phyloP scores from a whole-genome alignment of 2,329 filamentous ascomycete species.

The Rasamsonia emersonii region DNA sequence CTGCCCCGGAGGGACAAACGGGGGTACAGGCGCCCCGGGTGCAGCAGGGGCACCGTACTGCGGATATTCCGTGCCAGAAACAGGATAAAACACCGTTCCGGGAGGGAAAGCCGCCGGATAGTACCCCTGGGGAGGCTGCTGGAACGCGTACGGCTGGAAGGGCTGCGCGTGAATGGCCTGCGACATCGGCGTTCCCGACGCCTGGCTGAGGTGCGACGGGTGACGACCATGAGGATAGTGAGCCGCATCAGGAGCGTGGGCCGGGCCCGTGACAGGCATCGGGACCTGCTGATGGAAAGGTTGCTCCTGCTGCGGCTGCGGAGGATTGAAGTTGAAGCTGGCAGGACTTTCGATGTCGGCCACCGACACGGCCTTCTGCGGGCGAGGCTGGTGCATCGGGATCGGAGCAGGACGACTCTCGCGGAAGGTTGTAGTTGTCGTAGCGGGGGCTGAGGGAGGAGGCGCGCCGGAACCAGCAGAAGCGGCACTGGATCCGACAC shows the following conservation, averaged over 20 bases:
- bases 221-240: conserved; percentile 58
- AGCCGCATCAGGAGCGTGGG: conserved; percentile 41
- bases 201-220: conserved; percentile 60
- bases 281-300: conserved; percentile 96
- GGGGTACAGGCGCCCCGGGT: conserved; percentile 42
- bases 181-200: conserved; percentile 72
- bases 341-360: conserved; percentile 84
- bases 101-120: conserved; percentile 51
- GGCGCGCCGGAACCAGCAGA: conserved; percentile 14
- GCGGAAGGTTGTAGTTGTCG: conserved; percentile 48
- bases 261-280: conserved; percentile 55
- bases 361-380: conserved; percentile 88
- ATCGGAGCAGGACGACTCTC: conserved; percentile 54
- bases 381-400: conserved; percentile 88
- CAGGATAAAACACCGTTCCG: conserved; percentile 62
- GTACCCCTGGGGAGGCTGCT: conserved; percentile 45
- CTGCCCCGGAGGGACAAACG: conserved; percentile 51
- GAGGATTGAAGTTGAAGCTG: conserved; percentile 49
- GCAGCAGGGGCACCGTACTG: conserved; percentile 40
- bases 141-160: conserved; percentile 69
- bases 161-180: conserved; percentile 85
- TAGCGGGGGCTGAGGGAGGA: conserved; percentile 36
- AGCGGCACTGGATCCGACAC: conserved; percentile 11
- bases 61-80: conserved; percentile 30
- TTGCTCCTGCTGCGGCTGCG: conserved; percentile 62